These are phyloP conservation scores for Bipolaris victoriae DNA, from an alignment of 2,329 filamentous ascomycete genomes.

Conservation along the genomic window DNA sequence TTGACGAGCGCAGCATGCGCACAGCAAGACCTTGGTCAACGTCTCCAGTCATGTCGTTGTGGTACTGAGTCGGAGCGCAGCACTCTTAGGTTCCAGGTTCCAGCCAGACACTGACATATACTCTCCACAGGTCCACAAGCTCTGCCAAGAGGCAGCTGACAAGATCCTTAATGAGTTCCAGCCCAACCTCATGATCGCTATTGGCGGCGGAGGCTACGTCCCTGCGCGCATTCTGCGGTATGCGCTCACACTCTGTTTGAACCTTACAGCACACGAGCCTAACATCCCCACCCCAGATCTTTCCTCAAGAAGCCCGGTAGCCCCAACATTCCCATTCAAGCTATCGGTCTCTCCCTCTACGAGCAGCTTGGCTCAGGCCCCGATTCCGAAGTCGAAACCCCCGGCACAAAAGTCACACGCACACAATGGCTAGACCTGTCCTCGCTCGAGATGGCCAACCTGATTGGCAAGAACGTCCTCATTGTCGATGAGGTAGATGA, in stretches of 20 bases:
- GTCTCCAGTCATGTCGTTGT: not conserved
- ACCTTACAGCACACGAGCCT: not conserved
- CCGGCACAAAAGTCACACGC: conserved; percentile 92
- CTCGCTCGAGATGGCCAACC: conserved; percentile 82
- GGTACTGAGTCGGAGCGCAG: not conserved
- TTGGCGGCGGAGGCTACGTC: conserved; percentile 96
- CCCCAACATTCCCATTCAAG: conserved; percentile 98
- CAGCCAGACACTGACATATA: conserved; percentile 14
- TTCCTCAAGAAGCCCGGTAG: conserved; percentile 89
- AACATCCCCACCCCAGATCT: conserved; percentile 57
- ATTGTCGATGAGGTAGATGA: conserved; percentile 97
- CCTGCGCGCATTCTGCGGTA: conserved; percentile 92
- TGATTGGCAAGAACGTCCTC: conserved; percentile 88
- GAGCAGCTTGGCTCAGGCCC: conserved; percentile 72
- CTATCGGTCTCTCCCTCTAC: conserved; percentile 96
- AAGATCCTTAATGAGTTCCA: conserved; percentile 83
- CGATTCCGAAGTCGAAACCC: conserved; percentile 72
- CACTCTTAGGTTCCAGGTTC: not conserved
- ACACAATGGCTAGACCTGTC: conserved; percentile 97
- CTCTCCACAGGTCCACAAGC: conserved; percentile 81
- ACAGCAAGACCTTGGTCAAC: too few species aligned
- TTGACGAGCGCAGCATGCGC: not conserved
- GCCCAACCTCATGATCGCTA: conserved; percentile 97
- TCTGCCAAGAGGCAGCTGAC: conserved; percentile 86
- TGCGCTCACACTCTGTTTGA: conserved; percentile 8